Conservation (phyloP, 192 early-diverging fungal species). For the Rhizophagus prolifer region DNA sequence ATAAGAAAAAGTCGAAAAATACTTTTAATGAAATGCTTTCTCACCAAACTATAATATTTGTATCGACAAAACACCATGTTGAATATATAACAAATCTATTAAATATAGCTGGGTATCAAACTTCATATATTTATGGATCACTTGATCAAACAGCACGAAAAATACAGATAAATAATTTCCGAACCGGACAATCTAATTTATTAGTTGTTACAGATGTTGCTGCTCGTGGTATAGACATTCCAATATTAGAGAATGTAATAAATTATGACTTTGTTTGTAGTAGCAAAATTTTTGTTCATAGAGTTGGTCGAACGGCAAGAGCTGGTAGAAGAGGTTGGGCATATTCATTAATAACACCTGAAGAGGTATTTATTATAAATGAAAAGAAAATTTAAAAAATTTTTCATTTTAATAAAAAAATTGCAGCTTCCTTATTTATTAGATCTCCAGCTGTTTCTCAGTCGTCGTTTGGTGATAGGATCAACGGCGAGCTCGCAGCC, state of each 20-base stretch:
- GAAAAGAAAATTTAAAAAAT: background rate
- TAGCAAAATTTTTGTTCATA: constrained; percentile 95
- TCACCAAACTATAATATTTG: constrained; percentile 91
- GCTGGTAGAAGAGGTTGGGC: constrained; percentile 93
- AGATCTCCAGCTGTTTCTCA: constrained; percentile 91
- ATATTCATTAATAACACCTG: constrained; percentile 80
- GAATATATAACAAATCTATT: constrained; percentile 87
- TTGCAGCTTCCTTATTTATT: constrained; percentile 76
- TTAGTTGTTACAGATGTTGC: constrained; percentile 97
- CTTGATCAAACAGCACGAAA: constrained; percentile 91
- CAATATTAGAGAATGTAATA: constrained; percentile 94
- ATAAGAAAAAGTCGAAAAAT: constrained; percentile 40
- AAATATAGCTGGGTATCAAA: constrained; percentile 63
- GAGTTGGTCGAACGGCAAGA: constrained; percentile 94
- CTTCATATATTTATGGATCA: constrained; percentile 92
- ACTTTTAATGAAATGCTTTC: constrained; percentile 27
- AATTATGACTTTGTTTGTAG: constrained; percentile 95
- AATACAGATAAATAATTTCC: constrained; percentile 83
- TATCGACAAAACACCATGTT: constrained; percentile 96
- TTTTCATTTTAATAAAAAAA: constrained; percentile 15
- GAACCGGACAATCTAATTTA: constrained; percentile 72
- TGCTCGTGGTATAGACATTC: constrained; percentile 99
- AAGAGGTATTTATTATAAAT: constrained; percentile 55
- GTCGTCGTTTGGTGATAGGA: constrained; percentile 61
- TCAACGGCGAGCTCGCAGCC: constrained; percentile 30